Conservation (phyloP, 1,139 yeast species). For the Pichia sp. region DNA sequence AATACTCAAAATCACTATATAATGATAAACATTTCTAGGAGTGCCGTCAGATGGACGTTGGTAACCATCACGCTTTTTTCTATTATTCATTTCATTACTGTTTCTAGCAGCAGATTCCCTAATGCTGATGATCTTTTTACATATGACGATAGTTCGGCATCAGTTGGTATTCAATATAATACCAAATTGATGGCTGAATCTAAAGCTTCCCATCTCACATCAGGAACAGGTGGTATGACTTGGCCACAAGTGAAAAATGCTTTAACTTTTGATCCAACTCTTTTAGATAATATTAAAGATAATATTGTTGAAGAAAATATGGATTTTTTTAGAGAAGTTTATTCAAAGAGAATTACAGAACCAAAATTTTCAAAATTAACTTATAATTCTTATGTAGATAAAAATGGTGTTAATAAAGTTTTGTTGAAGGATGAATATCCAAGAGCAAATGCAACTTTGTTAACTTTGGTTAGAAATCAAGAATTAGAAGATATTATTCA, state of each 20-base stretch:
- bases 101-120: background rate
- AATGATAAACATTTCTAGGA: no score
- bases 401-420: constrained; percentile 22
- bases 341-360: constrained; percentile 32
- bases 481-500: constrained; percentile 36
- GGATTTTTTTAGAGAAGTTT: constrained; percentile 29
- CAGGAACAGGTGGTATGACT: constrained; percentile 13
- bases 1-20: no score
- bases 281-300: constrained; percentile 21
- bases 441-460: constrained; percentile 47
- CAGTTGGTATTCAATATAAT: constrained; percentile 23
- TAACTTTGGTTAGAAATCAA: constrained; percentile 44
- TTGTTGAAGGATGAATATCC: constrained; percentile 31
- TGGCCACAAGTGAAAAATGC: constrained; percentile 23
- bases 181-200: constrained; percentile 24
- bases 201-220: constrained; percentile 12
- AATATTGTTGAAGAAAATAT: constrained; percentile 27
- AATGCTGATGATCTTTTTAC: constrained; percentile 6
- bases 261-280: constrained; percentile 20
- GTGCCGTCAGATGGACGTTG: background rate
- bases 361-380: constrained; percentile 44
- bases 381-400: constrained; percentile 23
- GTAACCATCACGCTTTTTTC: constrained; percentile 10
- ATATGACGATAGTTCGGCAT: constrained; percentile 6
- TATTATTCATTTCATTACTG: constrained; percentile 3